phyloP scores from a whole-genome alignment of 2,329 filamentous ascomycete genomes.

The Cryoendolithus antarcticus region DNA sequence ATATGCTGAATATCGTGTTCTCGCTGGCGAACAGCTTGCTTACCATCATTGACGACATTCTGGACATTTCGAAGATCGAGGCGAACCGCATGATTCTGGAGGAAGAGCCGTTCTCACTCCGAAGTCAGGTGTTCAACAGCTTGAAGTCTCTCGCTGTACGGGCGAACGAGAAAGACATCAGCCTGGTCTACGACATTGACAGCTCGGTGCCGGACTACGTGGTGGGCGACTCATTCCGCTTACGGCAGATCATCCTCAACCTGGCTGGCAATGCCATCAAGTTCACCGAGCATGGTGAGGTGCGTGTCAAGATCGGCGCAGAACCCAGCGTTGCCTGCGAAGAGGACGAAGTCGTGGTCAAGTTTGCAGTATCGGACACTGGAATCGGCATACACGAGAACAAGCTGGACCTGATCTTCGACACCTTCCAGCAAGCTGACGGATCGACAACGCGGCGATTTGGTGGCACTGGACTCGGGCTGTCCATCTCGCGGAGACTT shows the following conservation, averaged over 20 bases:
- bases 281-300: slow-evolving; percentile 93
- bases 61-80: slow-evolving; percentile 67
- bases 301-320: slow-evolving; percentile 81
- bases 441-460: slow-evolving; percentile 94
- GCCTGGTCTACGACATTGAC: slow-evolving; percentile 86
- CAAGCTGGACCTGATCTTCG: slow-evolving; percentile 94
- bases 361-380: slow-evolving; percentile 91
- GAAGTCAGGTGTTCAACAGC: slow-evolving; percentile 92
- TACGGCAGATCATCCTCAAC: slow-evolving; percentile 94
- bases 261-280: slow-evolving; percentile 97
- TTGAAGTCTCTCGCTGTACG: slow-evolving; percentile 94
- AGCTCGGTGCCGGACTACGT: slow-evolving; percentile 90
- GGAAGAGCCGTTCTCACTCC: slow-evolving; percentile 88
- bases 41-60: slow-evolving; percentile 82
- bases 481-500: slow-evolving; percentile 89
- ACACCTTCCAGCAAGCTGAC: slow-evolving; percentile 97
- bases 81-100: slow-evolving; percentile 97
- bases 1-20: slow-evolving; percentile 98
- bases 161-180: slow-evolving; percentile 89
- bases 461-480: slow-evolving; percentile 81
- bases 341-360: slow-evolving; percentile 75
- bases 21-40: slow-evolving; percentile 90
- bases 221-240: slow-evolving; percentile 88
- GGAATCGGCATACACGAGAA: slow-evolving; percentile 93
- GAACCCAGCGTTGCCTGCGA: slow-evolving; percentile 53